Percentiles rank a stretch among this genome's conserved stretches.
These are phyloP conservation scores for Tagetes erecta DNA, from an alignment of 129 eudicot genomes.

Conservation along the genomic window DNA sequence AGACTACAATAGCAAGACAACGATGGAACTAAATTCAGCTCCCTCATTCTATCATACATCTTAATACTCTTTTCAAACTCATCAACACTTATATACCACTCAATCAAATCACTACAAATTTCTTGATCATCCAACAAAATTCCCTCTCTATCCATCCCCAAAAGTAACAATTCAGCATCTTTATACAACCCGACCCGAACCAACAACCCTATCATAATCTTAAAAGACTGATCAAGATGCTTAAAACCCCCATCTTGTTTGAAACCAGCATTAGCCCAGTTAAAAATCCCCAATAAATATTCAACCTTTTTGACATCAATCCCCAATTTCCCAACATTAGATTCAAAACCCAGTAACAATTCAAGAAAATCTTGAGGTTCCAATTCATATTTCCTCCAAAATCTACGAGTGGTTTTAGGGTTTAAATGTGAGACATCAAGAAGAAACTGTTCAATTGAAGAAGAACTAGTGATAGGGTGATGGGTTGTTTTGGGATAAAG, in stretches of 20 bases:
- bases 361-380: conserved; percentile 66
- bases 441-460: conserved; percentile 45
- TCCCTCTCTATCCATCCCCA: conserved; percentile 49
- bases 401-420: conserved; percentile 62
- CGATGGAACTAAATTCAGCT: conserved; percentile 44
- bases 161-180: conserved; percentile 66
- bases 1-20: conserved; percentile 49
- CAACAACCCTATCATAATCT: conserved; percentile 63
- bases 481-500: conserved; percentile 16
- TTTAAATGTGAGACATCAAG: conserved; percentile 43
- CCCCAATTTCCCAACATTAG: conserved; percentile 31
- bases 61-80: conserved; percentile 46
- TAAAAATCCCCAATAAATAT: conserved; percentile 73
- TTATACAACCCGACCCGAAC: conserved; percentile 53
- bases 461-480: conserved; percentile 17
- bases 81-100: conserved; percentile 56
- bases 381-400: conserved; percentile 49
- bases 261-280: conserved; percentile 43
- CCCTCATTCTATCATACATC: conserved; percentile 63
- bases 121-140: conserved; percentile 58
- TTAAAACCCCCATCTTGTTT: conserved; percentile 39
- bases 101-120: conserved; percentile 60
- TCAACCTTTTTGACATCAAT: conserved; percentile 53
- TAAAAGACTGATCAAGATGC: conserved; percentile 58
- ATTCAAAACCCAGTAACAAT: conserved; percentile 56